phyloP scores from a whole-genome alignment of 2,329 filamentous ascomycete genomes.

The Stachybotrys elegans region DNA sequence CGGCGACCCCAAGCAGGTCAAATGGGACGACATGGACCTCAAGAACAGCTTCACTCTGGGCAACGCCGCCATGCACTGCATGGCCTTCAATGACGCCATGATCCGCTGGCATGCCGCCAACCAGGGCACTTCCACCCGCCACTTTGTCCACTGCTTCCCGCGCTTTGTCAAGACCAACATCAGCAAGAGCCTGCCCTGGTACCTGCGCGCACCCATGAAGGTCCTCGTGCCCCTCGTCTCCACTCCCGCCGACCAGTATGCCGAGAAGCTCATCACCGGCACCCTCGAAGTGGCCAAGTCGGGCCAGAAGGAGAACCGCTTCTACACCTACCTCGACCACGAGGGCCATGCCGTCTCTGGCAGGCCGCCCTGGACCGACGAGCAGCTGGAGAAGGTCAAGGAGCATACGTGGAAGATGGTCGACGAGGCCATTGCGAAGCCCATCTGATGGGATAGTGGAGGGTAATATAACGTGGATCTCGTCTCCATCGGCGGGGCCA shows the following conservation, averaged over 20 bases:
- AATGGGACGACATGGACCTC: constrained; percentile 31
- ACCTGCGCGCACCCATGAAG: constrained; percentile 11
- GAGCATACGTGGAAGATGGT: constrained; percentile 20
- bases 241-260: constrained; percentile 16
- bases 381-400: constrained; percentile 16
- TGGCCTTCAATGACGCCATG: constrained; percentile 29
- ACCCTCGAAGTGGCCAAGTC: constrained; percentile 6
- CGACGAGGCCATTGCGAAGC: constrained; percentile 12
- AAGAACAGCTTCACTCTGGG: constrained; percentile 21
- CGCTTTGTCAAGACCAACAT: constrained; percentile 29
- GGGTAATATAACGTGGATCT: too few relatives aligned
- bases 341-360: constrained; percentile 15
- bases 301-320: constrained; percentile 12
- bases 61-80: constrained; percentile 26
- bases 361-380: constrained; percentile 17
- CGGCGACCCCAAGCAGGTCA: constrained; percentile 23
- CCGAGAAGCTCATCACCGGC: constrained; percentile 15
- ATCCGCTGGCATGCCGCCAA: constrained; percentile 24
- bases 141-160: constrained; percentile 32
- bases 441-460: too few relatives aligned
- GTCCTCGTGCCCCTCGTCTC: constrained; percentile 13
- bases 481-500: too few relatives aligned
- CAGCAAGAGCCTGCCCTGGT: constrained; percentile 19
- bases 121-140: constrained; percentile 13
- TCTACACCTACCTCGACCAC: constrained; percentile 18